These are phyloP conservation scores for Trametes coccinea DNA, from an alignment of 768 basidiomycete genomes.

Conservation along the genomic window DNA sequence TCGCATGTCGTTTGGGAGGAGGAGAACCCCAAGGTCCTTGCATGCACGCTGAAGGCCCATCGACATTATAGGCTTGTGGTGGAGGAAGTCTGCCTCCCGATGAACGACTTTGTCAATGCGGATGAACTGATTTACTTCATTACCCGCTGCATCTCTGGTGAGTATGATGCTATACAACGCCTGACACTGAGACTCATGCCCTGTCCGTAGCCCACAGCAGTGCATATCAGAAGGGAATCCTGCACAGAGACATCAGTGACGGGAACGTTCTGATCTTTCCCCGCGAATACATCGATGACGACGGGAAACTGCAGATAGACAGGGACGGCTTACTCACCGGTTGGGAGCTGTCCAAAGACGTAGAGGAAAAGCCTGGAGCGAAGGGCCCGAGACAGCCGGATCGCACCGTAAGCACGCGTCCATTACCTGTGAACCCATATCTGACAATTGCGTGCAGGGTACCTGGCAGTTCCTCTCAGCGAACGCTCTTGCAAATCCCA, in stretches of 20 bases:
- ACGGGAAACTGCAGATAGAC: background rate
- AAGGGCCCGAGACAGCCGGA: background rate
- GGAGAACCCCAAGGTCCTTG: background rate
- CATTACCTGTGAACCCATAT: too few species aligned
- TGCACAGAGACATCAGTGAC: conserved; percentile 15
- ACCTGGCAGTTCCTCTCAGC: conserved; percentile 16
- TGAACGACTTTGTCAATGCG: background rate
- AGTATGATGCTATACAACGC: background rate
- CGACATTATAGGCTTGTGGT: conserved; percentile 5
- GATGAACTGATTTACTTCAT: background rate
- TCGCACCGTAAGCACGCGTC: background rate
- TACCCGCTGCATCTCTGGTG: background rate
- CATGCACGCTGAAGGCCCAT: background rate
- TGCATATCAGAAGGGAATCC: background rate
- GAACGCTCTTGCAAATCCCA: background rate
- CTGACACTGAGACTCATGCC: background rate
- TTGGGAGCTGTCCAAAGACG: conserved; percentile 8
- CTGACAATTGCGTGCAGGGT: background rate
- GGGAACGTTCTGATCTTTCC: conserved; percentile 5
- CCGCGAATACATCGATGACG: background rate
- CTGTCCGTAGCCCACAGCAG: background rate
- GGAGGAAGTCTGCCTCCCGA: background rate
- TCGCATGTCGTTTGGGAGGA: background rate
- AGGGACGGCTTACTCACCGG: background rate
- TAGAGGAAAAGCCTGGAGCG: background rate